These are phyloP conservation scores for Pleurozium schreberi DNA, from an alignment of 225 moss, liverwort and hornwort genomes.

Conservation along the genomic window DNA sequence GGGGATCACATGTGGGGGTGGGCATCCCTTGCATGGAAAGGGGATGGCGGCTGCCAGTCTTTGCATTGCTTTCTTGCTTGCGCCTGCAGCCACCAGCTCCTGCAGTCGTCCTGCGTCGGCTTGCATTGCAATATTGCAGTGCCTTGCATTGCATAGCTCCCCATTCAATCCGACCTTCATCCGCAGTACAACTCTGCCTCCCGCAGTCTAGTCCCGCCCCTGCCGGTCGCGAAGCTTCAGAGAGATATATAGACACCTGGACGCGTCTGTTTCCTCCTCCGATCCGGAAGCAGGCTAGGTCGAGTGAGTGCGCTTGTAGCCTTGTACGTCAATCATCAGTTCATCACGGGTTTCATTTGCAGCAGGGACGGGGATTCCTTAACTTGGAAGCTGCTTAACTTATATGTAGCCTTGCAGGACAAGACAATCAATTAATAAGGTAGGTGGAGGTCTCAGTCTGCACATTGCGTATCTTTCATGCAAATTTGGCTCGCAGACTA, in stretches of 20 bases:
- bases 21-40: not conserved
- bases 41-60: not conserved
- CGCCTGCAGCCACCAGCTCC: not conserved
- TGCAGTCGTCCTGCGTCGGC: not conserved
- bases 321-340: not conserved
- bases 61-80: not conserved
- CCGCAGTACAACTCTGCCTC: not conserved
- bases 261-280: not conserved
- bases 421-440: not conserved
- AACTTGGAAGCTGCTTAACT: not conserved
- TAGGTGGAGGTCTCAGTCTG: not conserved
- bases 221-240: not conserved
- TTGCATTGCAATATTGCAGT: not conserved
- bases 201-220: too few species aligned
- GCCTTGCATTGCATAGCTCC: not conserved
- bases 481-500: not conserved
- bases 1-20: too few species aligned
- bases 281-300: not conserved
- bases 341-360: not conserved
- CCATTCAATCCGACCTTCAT: not conserved
- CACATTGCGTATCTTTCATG: not conserved
- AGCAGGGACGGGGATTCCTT: not conserved
- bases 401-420: not conserved
- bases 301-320: not conserved
- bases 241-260: not conserved